Evolutionary conservation across 2,329 filamentous ascomycete genomes (phyloP).

Genomic region (Fusarium subtropicale): DNA sequence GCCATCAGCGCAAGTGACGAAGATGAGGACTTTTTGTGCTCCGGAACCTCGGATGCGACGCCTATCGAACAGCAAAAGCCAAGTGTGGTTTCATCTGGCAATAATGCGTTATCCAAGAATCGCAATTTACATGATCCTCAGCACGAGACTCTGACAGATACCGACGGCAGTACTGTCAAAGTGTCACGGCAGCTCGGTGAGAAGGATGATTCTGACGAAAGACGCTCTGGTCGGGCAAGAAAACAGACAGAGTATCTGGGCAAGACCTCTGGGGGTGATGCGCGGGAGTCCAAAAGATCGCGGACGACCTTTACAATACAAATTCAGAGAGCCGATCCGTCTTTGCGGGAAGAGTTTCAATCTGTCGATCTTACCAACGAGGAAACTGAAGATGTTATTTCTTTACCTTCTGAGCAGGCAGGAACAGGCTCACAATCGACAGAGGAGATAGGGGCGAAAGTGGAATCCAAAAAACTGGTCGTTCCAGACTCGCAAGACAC

Average conservation of each 20-base stretch:
- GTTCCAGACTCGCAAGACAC: slow-evolving; percentile 50
- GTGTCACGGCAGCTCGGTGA: neutral
- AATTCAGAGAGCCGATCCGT: slow-evolving; percentile 17
- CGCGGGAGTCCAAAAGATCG: slow-evolving; percentile 20
- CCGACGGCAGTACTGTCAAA: slow-evolving; percentile 3
- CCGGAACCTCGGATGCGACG: slow-evolving; percentile 1
- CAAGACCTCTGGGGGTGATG: slow-evolving; percentile 49
- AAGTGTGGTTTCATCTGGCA: neutral
- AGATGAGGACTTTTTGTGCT: slow-evolving; percentile 43
- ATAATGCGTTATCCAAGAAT: neutral
- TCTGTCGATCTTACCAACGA: slow-evolving; percentile 13
- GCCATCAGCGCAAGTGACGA: slow-evolving; percentile 39
- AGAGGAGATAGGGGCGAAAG: neutral
- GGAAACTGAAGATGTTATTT: slow-evolving; percentile 1
- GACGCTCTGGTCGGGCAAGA: slow-evolving; percentile 46
- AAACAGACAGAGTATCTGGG: slow-evolving; percentile 49
- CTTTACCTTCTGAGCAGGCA: neutral
- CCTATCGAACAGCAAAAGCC: neutral
- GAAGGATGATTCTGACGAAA: slow-evolving; percentile 29
- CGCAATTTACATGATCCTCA: neutral
- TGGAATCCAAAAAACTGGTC: neutral
- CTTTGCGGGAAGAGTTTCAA: slow-evolving; percentile 19
- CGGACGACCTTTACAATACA: slow-evolving; percentile 28
- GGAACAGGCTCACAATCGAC: neutral
- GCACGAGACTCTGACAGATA: neutral